Base-by-base conservation (phyloP, 768 basidiomycete genomes). In the Nevesoporus exiguus region DNA sequence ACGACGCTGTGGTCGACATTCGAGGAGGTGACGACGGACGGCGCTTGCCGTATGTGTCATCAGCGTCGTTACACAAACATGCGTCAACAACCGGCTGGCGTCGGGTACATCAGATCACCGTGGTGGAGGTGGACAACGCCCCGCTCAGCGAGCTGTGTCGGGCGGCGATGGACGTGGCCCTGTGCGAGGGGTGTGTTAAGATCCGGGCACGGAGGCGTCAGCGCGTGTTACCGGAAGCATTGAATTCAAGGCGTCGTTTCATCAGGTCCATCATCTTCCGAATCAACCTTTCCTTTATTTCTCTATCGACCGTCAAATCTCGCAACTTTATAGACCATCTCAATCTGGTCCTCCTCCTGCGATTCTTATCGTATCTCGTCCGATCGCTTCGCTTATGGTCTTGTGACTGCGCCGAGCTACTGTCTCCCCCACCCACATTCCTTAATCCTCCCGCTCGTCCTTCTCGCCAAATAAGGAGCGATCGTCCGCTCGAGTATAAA, bases 401-500 rank as follows among this genome's bases (percentile, higher is more conserved):
- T 49, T 60, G 70, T 72, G 68, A 72, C 64, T 56, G 47, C 59
- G 49, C 54, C 51, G 56, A 42, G 27, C 48, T 47, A 43, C 46
- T 21, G 25, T 22, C 44, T 60, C 59, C 53, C 49, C 27, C 4
- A 5, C 27, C 27, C 4, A 4, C 27, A 5, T 29, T 8, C 27
- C 8, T 29, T 5, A 29, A 4, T 8, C 27, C 46, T 53, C 64
- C 55, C 59, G 41, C 51, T 54, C 10, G 14, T 43, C 36, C 14
- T 29, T 40, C 51, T 47, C 54, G 49, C 45, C 62, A 58, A 39
- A 61, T 62, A 55, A 54, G 56, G 52, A 19, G 55, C 48, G 48
- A 51, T 51, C 47, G 37, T 47, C 47, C 37, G 51, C 49, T 40
- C 49, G 45, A 52, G 57, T 75, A 74, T 74, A 75, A 73, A 69